These are phyloP conservation scores for Cymbopogon flexuosus DNA, from an alignment of 202 grass and related monocot genomes.

Conservation along the genomic window DNA sequence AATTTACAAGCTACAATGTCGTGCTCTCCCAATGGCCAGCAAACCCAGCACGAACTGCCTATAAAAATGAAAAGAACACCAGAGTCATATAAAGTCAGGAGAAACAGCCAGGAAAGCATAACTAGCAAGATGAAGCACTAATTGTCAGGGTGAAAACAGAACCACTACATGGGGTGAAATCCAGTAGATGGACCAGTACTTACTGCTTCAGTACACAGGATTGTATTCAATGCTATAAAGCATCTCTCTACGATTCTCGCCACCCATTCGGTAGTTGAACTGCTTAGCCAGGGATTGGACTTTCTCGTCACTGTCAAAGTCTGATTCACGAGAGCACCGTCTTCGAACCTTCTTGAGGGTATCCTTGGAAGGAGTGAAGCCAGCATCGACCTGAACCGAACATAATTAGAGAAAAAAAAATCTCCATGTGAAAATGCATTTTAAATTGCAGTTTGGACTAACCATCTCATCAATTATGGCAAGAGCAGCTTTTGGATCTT, in stretches of 20 bases:
- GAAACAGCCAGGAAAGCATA: not conserved
- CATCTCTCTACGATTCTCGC: slow-evolving; percentile 64
- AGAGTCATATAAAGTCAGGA: not conserved
- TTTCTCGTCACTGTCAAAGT: slow-evolving; percentile 60
- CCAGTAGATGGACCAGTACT: not conserved
- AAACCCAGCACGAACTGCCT: slow-evolving; percentile 26
- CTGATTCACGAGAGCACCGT: slow-evolving; percentile 82
- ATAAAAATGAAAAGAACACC: slow-evolving; percentile 28
- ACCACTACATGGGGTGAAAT: not conserved
- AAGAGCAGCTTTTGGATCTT: slow-evolving; percentile 69
- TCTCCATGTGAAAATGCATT: not conserved
- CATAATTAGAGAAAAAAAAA: slow-evolving; percentile 14
- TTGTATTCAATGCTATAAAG: slow-evolving; percentile 73
- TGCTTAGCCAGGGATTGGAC: slow-evolving; percentile 58
- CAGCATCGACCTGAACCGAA: slow-evolving; percentile 59
- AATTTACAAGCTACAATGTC: slow-evolving; percentile 54
- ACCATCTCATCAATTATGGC: slow-evolving; percentile 67
- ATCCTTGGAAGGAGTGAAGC: slow-evolving; percentile 75
- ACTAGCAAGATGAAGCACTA: not conserved
- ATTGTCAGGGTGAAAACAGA: not conserved
- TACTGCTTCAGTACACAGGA: slow-evolving; percentile 50
- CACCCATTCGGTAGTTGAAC: slow-evolving; percentile 66
- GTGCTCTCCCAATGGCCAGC: slow-evolving; percentile 18
- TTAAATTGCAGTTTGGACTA: slow-evolving; percentile 22
- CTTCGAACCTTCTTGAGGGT: slow-evolving; percentile 71